Conservation (phyloP, 1,284 basidiomycete species). For the Puccinia horiana region DNA sequence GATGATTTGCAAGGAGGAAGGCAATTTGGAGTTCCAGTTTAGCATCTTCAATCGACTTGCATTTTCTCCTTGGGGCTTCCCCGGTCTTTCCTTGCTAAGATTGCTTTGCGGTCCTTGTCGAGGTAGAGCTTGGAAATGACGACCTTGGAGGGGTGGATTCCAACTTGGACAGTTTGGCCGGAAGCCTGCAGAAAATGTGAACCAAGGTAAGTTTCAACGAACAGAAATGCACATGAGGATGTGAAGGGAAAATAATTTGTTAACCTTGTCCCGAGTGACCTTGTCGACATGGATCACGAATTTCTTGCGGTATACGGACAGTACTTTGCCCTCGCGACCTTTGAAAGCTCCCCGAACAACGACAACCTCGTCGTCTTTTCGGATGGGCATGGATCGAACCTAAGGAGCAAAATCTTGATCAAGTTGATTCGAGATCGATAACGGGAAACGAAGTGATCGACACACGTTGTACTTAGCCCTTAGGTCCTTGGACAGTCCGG, state of each 20-base stretch:
- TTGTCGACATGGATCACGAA: conserved; percentile 99
- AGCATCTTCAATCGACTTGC: conserved; percentile 34
- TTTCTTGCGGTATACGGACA: conserved; percentile 92
- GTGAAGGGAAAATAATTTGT: neutral
- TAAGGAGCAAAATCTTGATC: conserved; percentile 57
- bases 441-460: neutral
- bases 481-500: conserved; percentile 40
- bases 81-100: conserved; percentile 61
- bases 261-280: conserved; percentile 92
- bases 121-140: conserved; percentile 68
- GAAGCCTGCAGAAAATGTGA: conserved; percentile 61
- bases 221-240: neutral
- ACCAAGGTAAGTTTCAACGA: neutral
- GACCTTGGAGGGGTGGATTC: conserved; percentile 95
- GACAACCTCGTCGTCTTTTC: conserved; percentile 97
- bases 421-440: neutral
- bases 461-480: conserved; percentile 39
- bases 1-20: neutral
- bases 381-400: conserved; percentile 89
- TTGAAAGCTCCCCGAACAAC: conserved; percentile 73
- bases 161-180: conserved; percentile 88
- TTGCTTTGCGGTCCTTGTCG: conserved; percentile 61
- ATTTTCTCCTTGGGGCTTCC: conserved; percentile 34
- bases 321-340: conserved; percentile 78
- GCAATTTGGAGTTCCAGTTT: neutral